Conservation (phyloP, 2,329 filamentous ascomycete genomes). For the Phyllosticta citrichinensis region DNA sequence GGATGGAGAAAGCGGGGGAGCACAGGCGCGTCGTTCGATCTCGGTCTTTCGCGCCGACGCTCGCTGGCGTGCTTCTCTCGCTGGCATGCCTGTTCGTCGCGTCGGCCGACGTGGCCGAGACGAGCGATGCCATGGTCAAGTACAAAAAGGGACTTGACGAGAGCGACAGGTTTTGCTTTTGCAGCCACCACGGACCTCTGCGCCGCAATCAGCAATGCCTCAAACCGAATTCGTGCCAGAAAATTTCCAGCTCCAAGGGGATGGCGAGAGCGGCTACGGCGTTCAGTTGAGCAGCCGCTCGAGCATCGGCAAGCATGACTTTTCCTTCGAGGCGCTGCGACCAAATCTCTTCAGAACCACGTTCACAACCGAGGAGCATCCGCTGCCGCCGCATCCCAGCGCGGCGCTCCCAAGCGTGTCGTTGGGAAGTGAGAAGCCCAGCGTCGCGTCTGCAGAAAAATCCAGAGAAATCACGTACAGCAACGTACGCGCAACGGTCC, state of each 20-base stretch:
- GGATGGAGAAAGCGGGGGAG: constrained; percentile 2
- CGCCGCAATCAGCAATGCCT: background rate
- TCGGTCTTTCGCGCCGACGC: background rate
- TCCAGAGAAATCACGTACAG: constrained; percentile 38
- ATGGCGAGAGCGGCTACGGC: background rate
- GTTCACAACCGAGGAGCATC: constrained; percentile 52
- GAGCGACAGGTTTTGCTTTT: background rate
- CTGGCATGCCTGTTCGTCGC: background rate
- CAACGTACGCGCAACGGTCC: constrained; percentile 44
- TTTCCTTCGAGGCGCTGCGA: constrained; percentile 53
- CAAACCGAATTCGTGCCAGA: background rate
- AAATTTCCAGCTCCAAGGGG: background rate
- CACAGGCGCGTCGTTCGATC: background rate
- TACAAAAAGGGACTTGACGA: background rate
- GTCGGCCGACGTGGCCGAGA: background rate
- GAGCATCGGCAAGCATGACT: constrained; percentile 22
- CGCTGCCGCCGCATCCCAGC: constrained; percentile 56
- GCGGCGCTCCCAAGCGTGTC: constrained; percentile 36
- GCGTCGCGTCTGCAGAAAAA: constrained; percentile 22
- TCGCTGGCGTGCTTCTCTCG: background rate
- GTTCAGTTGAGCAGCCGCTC: background rate
- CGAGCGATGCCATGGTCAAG: background rate
- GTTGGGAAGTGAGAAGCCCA: constrained; percentile 22
- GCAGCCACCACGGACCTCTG: background rate
- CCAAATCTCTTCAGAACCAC: constrained; percentile 58